These are phyloP conservation scores for Penicillium maclennaniae DNA, from an alignment of 495 filamentous ascomycete genomes.

Conservation along the genomic window DNA sequence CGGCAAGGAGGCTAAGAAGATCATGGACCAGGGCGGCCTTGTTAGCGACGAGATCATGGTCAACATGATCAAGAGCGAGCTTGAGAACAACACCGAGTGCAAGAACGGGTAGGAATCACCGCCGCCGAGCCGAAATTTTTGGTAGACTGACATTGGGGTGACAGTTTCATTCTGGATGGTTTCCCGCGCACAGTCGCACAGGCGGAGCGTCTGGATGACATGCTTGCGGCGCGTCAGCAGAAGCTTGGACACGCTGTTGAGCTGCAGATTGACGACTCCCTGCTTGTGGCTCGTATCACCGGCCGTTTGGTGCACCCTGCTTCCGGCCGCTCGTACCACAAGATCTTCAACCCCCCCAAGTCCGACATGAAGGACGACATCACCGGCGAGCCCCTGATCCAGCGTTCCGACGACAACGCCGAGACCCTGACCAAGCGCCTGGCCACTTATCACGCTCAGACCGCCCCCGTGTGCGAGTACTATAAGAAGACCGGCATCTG, in stretches of 20 bases:
- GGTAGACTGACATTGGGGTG: slow-evolving; percentile 14
- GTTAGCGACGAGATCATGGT: slow-evolving; percentile 99
- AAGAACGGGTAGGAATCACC: slow-evolving; percentile 66
- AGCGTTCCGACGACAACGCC: slow-evolving; percentile 95
- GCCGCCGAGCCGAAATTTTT: background rate
- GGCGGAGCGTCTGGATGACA: slow-evolving; percentile 88
- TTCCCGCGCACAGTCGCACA: slow-evolving; percentile 96
- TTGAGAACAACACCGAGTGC: slow-evolving; percentile 91
- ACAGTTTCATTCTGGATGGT: slow-evolving; percentile 96
- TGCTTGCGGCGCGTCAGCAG: slow-evolving; percentile 71
- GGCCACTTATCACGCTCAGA: slow-evolving; percentile 91
- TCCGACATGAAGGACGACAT: slow-evolving; percentile 89
- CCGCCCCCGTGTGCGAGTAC: slow-evolving; percentile 84
- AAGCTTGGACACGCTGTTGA: slow-evolving; percentile 91
- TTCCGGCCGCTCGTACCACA: slow-evolving; percentile 94
- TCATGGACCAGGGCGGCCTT: slow-evolving; percentile 97
- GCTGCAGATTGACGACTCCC: slow-evolving; percentile 90
- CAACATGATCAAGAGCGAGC: slow-evolving; percentile 97
- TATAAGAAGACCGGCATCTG: slow-evolving; percentile 97
- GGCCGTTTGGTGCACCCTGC: slow-evolving; percentile 94
- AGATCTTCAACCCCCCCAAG: slow-evolving; percentile 98
- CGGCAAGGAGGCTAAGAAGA: slow-evolving; percentile 98
- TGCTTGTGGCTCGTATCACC: slow-evolving; percentile 93
- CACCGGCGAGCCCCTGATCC: slow-evolving; percentile 94
- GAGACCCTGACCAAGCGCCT: slow-evolving; percentile 96